Percentiles rank a stretch among this genome's conserved stretches.
phyloP scores from a whole-genome alignment of 2,329 filamentous ascomycete genomes.

The Sporothrix pallida region DNA sequence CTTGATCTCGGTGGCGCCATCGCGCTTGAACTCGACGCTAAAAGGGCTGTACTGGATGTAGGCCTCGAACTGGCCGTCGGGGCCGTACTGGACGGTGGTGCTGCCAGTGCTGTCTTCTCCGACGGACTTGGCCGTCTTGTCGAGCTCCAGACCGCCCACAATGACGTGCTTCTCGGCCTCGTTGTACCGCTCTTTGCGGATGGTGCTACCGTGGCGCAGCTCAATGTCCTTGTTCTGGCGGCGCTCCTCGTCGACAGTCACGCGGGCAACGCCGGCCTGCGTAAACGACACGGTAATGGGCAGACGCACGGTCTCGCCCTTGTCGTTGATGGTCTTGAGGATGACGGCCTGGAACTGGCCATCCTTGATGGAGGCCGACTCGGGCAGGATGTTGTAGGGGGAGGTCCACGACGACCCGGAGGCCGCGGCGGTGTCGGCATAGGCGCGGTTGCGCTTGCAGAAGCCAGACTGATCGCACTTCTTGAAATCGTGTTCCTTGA shows the following conservation, averaged over 20 bases:
- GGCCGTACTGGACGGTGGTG: constrained; percentile 80
- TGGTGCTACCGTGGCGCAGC: constrained; percentile 81
- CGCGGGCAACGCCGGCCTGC: constrained; percentile 83
- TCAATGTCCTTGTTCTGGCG: constrained; percentile 87
- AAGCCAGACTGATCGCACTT: constrained; percentile 95
- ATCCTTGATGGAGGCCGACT: constrained; percentile 75
- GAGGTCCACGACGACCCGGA: constrained; percentile 73
- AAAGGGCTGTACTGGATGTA: constrained; percentile 85
- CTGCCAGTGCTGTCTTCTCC: constrained; percentile 71
- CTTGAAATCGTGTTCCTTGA: constrained; percentile 98
- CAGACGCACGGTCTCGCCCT: constrained; percentile 73
- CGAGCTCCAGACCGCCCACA: constrained; percentile 77
- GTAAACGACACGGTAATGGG: constrained; percentile 88
- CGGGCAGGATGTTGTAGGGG: constrained; percentile 77
- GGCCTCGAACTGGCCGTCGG: constrained; percentile 76
- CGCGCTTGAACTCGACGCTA: constrained; percentile 81
- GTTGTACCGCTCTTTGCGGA: constrained; percentile 91
- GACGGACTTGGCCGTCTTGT: constrained; percentile 74
- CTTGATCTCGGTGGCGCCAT: constrained; percentile 80
- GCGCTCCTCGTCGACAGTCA: constrained; percentile 90
- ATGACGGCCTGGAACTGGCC: constrained; percentile 80
- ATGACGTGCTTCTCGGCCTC: constrained; percentile 86
- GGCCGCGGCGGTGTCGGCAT: constrained; percentile 76
- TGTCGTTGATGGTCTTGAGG: constrained; percentile 74
- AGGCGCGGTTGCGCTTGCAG: constrained; percentile 91